A percentile compares a stretch with the other conserved stretches of the same genome.
phyloP scores from a whole-genome alignment of 2,329 filamentous ascomycete genomes.

The Aquanectria penicillioides region DNA sequence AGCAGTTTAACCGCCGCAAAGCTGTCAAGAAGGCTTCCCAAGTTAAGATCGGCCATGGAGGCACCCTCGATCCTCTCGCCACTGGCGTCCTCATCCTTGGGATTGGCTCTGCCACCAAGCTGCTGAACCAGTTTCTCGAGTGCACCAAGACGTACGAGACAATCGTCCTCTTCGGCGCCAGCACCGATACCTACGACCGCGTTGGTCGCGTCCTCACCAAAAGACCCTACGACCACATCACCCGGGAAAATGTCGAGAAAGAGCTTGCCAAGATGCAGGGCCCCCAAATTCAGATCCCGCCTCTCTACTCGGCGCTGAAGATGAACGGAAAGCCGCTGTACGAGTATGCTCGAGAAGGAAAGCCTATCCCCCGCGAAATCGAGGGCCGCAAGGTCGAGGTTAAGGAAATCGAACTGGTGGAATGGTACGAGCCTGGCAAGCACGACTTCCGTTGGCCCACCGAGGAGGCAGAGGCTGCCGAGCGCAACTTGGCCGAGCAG shows the following conservation, averaged over 20 bases:
- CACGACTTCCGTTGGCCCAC: constrained; percentile 84
- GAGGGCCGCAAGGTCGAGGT: constrained; percentile 83
- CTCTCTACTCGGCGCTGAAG: constrained; percentile 91
- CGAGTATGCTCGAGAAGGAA: constrained; percentile 93
- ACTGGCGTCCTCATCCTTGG: constrained; percentile 93
- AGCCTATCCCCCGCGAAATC: constrained; percentile 86
- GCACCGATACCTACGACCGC: constrained; percentile 91
- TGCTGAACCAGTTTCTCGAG: constrained; percentile 78
- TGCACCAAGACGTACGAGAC: constrained; percentile 97
- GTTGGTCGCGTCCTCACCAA: constrained; percentile 84
- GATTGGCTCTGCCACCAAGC: constrained; percentile 88
- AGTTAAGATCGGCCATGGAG: constrained; percentile 96
- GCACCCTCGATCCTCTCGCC: constrained; percentile 92
- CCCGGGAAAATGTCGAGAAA: constrained; percentile 79
- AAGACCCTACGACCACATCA: constrained; percentile 83
- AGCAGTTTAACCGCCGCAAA: constrained; percentile 68
- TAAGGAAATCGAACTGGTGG: constrained; percentile 78
- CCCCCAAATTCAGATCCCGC: constrained; percentile 88
- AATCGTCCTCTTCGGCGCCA: constrained; percentile 87
- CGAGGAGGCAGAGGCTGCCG: constrained; percentile 78
- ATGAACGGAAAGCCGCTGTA: constrained; percentile 95
- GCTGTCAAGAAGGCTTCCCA: constrained; percentile 68
- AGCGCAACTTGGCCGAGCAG: constrained; percentile 81
- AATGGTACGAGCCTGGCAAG: constrained; percentile 84
- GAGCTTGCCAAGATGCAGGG: constrained; percentile 81